Base-by-base conservation (phyloP, 2,329 filamentous ascomycete species). In the Waltergamsia citrina region DNA sequence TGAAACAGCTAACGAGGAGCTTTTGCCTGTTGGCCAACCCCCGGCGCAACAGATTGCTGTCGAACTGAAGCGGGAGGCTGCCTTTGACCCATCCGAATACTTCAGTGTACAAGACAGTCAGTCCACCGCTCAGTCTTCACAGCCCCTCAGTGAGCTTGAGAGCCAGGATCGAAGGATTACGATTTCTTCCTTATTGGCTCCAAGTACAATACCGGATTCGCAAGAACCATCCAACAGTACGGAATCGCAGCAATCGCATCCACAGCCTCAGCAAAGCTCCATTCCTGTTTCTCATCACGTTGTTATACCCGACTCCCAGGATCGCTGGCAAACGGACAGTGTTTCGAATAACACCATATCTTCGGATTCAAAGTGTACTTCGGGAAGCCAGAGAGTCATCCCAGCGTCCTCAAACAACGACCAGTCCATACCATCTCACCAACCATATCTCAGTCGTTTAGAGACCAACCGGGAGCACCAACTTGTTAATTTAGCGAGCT, bases 121-220 rank as follows among this genome's bases (percentile, higher is more conserved):
- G 26, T 29, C 30, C 6, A 38, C 43, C 17, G 29, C 42, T 8
- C 41, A 48, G 16, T 44, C 48, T 3, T 51, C 53, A 4, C 54
- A 57, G 26, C 41, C 52, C 11, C 16, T 63, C 7, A 51, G 52
- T 5, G 51, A 57, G 29, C 53, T 55, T 16, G 59, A 62, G 30
- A 49, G 52, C 24, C 44, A 53, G 31, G 58, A 59, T 39, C 46
- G 48, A 16, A 48, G 50, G 27, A 36, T 54, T 28, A 36, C 44
- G 9, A 33, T 63, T 36, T 40, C 50, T 14, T 46, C 50, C 5
- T 43, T 50, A 18, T 37, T 53, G 24, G 62, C 54, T 36, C 50
- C 54, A 34, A 42, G 43, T 18, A 65, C 59, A 4, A 59, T 68
- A 17, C 61, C 61, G 0, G 63, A 67, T 38, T 68, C 65, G 1